These are phyloP conservation scores for Blakeslea trispora DNA, from an alignment of 371 early-diverging fungal species.

Conservation along the genomic window DNA sequence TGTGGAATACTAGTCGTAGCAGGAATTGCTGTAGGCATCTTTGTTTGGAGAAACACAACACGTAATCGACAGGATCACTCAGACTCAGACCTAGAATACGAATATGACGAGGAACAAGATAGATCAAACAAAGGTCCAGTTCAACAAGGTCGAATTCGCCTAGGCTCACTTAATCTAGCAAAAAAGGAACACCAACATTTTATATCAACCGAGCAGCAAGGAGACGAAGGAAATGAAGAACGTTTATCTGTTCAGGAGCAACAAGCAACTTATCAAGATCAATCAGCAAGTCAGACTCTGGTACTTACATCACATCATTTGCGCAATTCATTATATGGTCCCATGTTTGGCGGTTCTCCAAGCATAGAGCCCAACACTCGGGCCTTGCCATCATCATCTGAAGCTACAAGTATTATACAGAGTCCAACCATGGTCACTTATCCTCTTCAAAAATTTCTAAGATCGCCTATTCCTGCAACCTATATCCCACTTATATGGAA, in stretches of 20 bases:
- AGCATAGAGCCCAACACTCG: not conserved
- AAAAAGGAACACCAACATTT: too few relatives aligned
- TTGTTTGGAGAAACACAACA: conserved; percentile 21
- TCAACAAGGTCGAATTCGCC: not conserved
- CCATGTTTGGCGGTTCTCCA: not conserved
- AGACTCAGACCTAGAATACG: conserved; percentile 4
- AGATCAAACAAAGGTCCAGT: not conserved
- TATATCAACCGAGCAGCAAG: too few relatives aligned
- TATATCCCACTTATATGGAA: not conserved
- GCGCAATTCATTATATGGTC: not conserved
- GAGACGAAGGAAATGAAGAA: too few relatives aligned
- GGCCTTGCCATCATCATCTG: not conserved
- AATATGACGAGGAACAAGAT: not conserved
- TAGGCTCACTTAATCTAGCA: too few relatives aligned
- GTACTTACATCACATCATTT: not conserved
- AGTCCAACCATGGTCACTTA: conserved; percentile 13
- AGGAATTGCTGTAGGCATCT: conserved; percentile 23
- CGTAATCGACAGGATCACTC: not conserved
- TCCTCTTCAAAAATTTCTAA: conserved; percentile 18
- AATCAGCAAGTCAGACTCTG: not conserved
- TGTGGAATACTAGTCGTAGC: conserved; percentile 22
- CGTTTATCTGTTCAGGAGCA: not conserved
- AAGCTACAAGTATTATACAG: conserved; percentile 1
- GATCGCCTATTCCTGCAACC: not conserved
- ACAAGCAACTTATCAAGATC: not conserved